Evolutionary conservation across 495 filamentous ascomycete species (phyloP).

Genomic region (Elasticomyces elasticus): DNA sequence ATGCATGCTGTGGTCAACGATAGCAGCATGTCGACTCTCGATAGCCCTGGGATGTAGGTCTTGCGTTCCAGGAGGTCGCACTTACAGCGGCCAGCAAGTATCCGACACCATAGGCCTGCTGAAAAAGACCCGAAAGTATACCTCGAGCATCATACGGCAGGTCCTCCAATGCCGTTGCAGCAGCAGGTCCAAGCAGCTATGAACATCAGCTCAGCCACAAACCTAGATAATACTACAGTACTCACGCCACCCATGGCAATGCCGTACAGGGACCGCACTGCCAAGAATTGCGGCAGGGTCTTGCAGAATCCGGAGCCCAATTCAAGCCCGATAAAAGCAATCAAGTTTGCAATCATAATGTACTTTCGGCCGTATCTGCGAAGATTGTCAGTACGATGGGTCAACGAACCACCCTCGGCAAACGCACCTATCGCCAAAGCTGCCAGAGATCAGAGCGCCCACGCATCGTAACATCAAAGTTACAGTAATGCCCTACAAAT

Average conservation of each 20-base stretch:
- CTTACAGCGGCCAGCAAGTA: slow-evolving; percentile 26
- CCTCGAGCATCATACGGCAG: slow-evolving; percentile 28
- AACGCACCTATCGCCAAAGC: slow-evolving; percentile 20
- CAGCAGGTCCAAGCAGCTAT: slow-evolving; percentile 23
- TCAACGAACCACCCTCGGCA: not conserved
- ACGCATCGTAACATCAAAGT: slow-evolving; percentile 29
- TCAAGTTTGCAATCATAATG: slow-evolving; percentile 22
- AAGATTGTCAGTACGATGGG: not conserved
- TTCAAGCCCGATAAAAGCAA: slow-evolving; percentile 24
- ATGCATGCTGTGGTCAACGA: too few relatives aligned
- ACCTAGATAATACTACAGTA: not conserved
- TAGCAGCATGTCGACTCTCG: too few relatives aligned
- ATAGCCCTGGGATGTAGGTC: too few relatives aligned
- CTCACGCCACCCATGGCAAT: slow-evolving; percentile 25
- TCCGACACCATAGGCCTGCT: slow-evolving; percentile 26
- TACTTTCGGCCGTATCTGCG: slow-evolving; percentile 67
- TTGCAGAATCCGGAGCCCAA: slow-evolving; percentile 24
- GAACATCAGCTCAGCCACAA: not conserved
- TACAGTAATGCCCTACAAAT: slow-evolving; percentile 19
- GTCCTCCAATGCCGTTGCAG: slow-evolving; percentile 26
- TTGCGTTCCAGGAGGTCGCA: too few relatives aligned
- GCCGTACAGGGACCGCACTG: slow-evolving; percentile 23
- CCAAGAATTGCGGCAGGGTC: slow-evolving; percentile 21
- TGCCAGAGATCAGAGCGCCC: slow-evolving; percentile 25
- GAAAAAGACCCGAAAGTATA: slow-evolving; percentile 25